Conservation (phyloP, 2,329 filamentous ascomycete genomes). For the Neonectria coccinea region DNA sequence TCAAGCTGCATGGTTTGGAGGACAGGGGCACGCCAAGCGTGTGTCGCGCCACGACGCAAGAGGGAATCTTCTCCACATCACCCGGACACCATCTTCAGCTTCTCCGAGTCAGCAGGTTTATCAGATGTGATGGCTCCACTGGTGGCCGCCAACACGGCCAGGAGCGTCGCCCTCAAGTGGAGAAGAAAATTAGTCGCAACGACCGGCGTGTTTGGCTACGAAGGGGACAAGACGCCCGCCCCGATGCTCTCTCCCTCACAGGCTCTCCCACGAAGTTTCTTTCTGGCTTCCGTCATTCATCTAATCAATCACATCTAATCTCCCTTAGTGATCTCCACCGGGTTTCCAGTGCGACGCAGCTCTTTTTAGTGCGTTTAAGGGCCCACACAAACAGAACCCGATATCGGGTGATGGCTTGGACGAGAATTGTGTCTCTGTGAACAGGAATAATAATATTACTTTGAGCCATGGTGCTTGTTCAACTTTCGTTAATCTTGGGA, state of each 20-base stretch:
- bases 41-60: neutral
- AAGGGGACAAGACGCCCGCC: neutral
- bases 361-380: neutral
- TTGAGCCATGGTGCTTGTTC: too few relatives aligned
- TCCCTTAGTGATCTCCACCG: neutral
- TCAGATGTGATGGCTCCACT: neutral
- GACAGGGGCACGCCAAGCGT: neutral
- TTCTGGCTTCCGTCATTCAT: slow-evolving; percentile 8
- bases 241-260: neutral
- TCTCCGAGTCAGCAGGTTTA: neutral
- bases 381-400: neutral
- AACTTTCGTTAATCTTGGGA: too few relatives aligned
- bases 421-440: too few relatives aligned
- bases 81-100: neutral
- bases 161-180: neutral
- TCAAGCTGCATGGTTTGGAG: neutral
- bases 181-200: neutral
- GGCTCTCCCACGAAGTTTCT: neutral
- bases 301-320: slow-evolving; percentile 46
- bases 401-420: too few relatives aligned
- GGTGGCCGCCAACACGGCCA: neutral
- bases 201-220: neutral
- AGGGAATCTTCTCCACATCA: neutral
- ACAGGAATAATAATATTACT: too few relatives aligned
- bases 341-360: too few relatives aligned